Base-by-base conservation (phyloP, 2,329 filamentous ascomycete species). In the Colletotrichum orbiculare region DNA sequence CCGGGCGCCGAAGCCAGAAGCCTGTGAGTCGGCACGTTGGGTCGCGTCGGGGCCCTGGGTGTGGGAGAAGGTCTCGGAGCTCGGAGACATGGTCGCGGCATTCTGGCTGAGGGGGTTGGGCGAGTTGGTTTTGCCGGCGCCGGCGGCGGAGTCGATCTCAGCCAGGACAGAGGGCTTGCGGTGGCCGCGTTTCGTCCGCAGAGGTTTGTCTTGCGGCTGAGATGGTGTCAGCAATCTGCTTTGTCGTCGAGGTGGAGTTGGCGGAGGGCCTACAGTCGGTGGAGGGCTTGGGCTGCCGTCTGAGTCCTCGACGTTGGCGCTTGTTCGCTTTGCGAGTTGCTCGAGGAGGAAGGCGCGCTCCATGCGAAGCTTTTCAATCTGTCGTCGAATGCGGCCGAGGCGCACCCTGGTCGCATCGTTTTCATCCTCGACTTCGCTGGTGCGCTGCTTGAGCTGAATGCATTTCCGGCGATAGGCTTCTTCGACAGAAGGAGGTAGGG, bases 391-490 rank as follows among this genome's bases (percentile, higher is more conserved):
- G 52, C 94, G 91, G 45, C 87, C 83, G 68, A 97, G 91, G 55
- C 93, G 91, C 57, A 93, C 82, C 58, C 93, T 88, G 50, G 93
- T 91, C 62, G 91, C 87, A 72, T 97, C 94, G 77, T 97, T 97
- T 74, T 93, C 91, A 66, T 93, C 89, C 76, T 98, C 94, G 72
- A 98, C 93, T 76, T 97, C 94, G 76, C 90, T 91, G 69, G 96
- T 92, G 67, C 96, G 91, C 72, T 93, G 91, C 81, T 96, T 96
- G 25, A 99, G 87, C 72, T 96, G 92, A 75, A 97, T 93, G 78
- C 95, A 98, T 87, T 99, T 98, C 69, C 93, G 89, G 73, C 96
- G 94, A 80, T 98, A 99, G 54, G 95, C 94, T 76, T 95, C 91
- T 79, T 99, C 95, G 68, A 98, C 94, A 13, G 94, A 97, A 13